These are phyloP conservation scores for Ogataea angusta DNA, from an alignment of 805 yeast genomes.

Conservation along the genomic window DNA sequence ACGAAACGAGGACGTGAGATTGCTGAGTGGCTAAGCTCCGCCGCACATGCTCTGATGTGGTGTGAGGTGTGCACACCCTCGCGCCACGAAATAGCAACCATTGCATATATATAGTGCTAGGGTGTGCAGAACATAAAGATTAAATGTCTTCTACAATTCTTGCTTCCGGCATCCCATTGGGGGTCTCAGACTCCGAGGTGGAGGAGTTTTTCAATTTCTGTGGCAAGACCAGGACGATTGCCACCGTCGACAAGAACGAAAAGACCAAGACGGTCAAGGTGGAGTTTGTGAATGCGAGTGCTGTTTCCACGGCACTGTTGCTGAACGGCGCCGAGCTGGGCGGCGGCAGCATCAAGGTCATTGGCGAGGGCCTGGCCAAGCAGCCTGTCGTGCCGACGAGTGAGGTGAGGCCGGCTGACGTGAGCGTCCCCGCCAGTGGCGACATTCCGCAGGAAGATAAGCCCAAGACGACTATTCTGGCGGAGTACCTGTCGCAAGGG, in stretches of 20 bases:
- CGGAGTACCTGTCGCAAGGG: conserved; percentile 74
- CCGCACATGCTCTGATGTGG: conserved; percentile 3
- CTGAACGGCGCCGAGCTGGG: conserved; percentile 73
- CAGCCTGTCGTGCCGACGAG: conserved; percentile 17
- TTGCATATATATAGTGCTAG: conserved; percentile 1
- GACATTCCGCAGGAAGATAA: conserved; percentile 73
- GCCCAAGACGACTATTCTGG: conserved; percentile 72
- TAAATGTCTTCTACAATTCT: conserved; percentile 39
- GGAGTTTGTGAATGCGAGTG: conserved; percentile 53
- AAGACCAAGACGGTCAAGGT: conserved; percentile 43
- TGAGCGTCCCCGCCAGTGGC: conserved; percentile 23
- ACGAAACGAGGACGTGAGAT: conserved; percentile 13
- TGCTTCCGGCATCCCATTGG: conserved; percentile 54
- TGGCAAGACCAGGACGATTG: conserved; percentile 48
- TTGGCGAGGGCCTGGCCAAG: conserved; percentile 28
- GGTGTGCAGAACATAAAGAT: background rate
- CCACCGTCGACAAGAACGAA: conserved; percentile 30
- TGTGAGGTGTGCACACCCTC: conserved; percentile 4
- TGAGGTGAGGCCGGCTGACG: background rate
- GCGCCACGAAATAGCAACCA: background rate
- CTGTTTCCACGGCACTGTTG: conserved; percentile 67
- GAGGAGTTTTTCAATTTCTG: conserved; percentile 73
- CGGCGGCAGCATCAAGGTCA: conserved; percentile 51
- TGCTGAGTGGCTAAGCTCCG: conserved; percentile 7
- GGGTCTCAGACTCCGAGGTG: conserved; percentile 49